These are phyloP conservation scores for Gossypium thurberi DNA, from an alignment of 345 rosid genomes.

Conservation along the genomic window DNA sequence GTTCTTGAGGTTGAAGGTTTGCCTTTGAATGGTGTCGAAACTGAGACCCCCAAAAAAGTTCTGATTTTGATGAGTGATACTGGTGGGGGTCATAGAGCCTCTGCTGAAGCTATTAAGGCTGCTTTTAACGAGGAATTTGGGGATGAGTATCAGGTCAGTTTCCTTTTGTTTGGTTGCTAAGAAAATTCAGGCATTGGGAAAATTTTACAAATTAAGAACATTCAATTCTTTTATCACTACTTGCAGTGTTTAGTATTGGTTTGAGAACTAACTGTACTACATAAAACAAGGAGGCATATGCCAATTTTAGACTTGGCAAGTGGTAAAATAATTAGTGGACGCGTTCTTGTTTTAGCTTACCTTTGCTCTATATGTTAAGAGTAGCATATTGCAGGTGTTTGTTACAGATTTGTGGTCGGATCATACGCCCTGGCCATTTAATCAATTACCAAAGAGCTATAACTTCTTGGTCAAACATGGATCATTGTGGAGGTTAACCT, in stretches of 20 bases:
- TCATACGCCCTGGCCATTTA: slow-evolving; percentile 99
- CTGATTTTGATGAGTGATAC: slow-evolving; percentile 99
- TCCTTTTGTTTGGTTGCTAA: slow-evolving; percentile 9
- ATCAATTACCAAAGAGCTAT: slow-evolving; percentile 94
- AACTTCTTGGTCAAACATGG: slow-evolving; percentile 95
- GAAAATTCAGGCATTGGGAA: neutral
- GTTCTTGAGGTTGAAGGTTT: slow-evolving; percentile 49
- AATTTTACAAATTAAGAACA: neutral
- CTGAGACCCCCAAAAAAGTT: slow-evolving; percentile 61
- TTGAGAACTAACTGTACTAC: neutral
- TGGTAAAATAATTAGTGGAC: slow-evolving; percentile 2
- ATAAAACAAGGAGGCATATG: neutral
- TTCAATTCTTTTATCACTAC: neutral
- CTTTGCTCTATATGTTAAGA: slow-evolving; percentile 22
- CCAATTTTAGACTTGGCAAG: slow-evolving; percentile 12
- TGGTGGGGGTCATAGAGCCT: slow-evolving; percentile 98
- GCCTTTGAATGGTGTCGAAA: slow-evolving; percentile 46
- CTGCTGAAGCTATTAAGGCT: slow-evolving; percentile 93
- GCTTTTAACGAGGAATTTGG: slow-evolving; percentile 85
- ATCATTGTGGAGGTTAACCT: slow-evolving; percentile 82
- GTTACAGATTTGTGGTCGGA: slow-evolving; percentile 97
- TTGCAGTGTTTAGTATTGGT: neutral
- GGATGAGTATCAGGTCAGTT: slow-evolving; percentile 83
- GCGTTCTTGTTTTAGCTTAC: slow-evolving; percentile 10
- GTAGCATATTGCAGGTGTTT: slow-evolving; percentile 67